Base-by-base conservation (phyloP, 1,139 yeast genomes). In the Hansenula lynferdii region DNA sequence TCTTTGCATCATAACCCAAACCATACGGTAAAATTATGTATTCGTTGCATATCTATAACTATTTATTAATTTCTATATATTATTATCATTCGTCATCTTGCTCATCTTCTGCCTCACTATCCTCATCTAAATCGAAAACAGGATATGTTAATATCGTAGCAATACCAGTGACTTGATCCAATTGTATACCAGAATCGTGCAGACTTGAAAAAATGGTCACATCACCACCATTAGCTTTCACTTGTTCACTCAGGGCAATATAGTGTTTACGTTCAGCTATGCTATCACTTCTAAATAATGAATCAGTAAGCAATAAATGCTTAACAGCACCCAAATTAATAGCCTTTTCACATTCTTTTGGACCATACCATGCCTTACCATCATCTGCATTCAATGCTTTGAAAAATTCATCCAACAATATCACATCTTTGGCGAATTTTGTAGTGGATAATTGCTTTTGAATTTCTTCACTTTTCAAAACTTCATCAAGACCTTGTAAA, bases 331-430 rank as follows among this genome's bases (percentile, higher is more conserved):
- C 95, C 55, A 79, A 63, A 11, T 74, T 77, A 1, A 82, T 70
- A 0, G 97, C 97, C 47, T 75, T 80, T 32, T 67, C 71, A 20
- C 85, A 85, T 51, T 89, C 97, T 15, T 71, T 69, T 14, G 85
- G 83, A 20, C 98, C 98, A 59, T 92, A 92, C 95, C 97, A 92
- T 6, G 97, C 96, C 46, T 79, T 76, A 35, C 75, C 80, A 45
- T 85, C 90, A 58, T 89, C 96, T 28, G 77, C 78, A 54, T 89
- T 85, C 47, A 92, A 64, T 20, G 77, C 78, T 46, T 73, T 72
- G 62, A 87, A 83, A 57, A 92, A 92, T 41, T 77, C 77, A 54
- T 87, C 96, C 54, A 92, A 71, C 0, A 80, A 67, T 12, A 68
- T 57, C 6, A 81, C 80, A 52, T 92, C 96, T 42, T 74, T 74